phyloP scores from a whole-genome alignment of 139 green algal genomes.

The Chlorella sp. region DNA sequence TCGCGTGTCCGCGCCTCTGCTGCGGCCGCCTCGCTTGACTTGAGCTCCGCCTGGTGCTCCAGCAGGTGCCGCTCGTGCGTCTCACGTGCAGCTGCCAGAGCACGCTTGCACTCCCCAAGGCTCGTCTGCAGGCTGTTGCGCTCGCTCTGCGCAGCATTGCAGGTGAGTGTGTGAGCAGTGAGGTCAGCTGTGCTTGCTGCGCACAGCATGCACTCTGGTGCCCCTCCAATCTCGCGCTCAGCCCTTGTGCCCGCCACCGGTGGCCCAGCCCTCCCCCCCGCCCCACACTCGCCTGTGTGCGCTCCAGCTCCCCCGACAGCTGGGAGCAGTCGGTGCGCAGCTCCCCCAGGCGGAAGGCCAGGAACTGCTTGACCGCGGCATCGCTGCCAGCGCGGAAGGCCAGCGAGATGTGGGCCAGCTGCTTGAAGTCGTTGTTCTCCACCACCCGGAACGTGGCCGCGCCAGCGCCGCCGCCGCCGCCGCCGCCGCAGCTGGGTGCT shows the following conservation, averaged over 20 bases:
- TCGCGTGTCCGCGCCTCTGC: conserved; percentile 53
- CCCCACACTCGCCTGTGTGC: conserved; percentile 42
- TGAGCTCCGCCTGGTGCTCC: conserved; percentile 63
- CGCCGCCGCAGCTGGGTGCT: not conserved
- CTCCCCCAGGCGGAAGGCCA: conserved; percentile 85
- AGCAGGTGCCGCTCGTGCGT: conserved; percentile 67
- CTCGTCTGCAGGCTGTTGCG: conserved; percentile 38
- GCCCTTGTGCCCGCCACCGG: no score
- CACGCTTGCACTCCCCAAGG: conserved; percentile 46
- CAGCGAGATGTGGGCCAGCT: conserved; percentile 91
- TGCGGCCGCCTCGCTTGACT: conserved; percentile 56
- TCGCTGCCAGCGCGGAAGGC: conserved; percentile 86
- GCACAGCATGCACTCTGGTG: no score
- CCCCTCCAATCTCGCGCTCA: no score
- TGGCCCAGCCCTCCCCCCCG: not conserved
- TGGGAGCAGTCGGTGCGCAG: conserved; percentile 61
- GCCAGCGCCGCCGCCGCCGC: not conserved
- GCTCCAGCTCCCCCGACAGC: conserved; percentile 54
- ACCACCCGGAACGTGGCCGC: conserved; percentile 77
- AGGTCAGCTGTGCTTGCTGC: not conserved
- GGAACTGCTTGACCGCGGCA: conserved; percentile 85
- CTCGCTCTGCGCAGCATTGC: conserved; percentile 25
- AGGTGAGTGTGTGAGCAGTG: not conserved
- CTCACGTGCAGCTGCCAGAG: conserved; percentile 61
- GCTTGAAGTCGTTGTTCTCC: conserved; percentile 97